phyloP scores from a whole-genome alignment of 495 filamentous ascomycete genomes.

The Cairneyella variabilis region DNA sequence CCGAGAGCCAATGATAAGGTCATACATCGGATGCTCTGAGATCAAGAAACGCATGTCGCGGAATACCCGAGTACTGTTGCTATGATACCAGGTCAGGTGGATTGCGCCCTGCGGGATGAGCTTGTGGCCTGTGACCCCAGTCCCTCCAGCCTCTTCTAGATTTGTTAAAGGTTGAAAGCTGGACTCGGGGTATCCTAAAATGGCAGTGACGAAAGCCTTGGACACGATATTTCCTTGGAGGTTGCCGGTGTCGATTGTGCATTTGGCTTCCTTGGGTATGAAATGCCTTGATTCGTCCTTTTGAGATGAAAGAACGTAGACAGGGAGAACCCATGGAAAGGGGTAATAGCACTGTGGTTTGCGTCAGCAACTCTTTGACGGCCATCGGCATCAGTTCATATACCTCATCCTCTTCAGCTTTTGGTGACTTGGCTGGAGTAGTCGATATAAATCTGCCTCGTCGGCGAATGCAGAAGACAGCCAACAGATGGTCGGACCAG shows the following conservation, averaged over 20 bases:
- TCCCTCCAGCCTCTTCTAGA: slow-evolving; percentile 7
- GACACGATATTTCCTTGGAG: slow-evolving; percentile 12
- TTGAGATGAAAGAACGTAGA: slow-evolving; percentile 13
- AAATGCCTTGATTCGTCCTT: neutral
- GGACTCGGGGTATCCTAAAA: slow-evolving; percentile 10
- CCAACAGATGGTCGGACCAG: too few species aligned
- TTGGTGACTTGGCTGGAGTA: neutral
- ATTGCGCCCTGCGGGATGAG: slow-evolving; percentile 11
- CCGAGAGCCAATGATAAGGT: slow-evolving; percentile 11
- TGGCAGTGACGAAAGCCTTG: neutral
- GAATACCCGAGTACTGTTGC: slow-evolving; percentile 14
- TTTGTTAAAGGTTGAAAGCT: slow-evolving; percentile 5
- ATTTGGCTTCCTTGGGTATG: slow-evolving; percentile 11
- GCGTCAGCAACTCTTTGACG: neutral
- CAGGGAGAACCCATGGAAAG: slow-evolving; percentile 8
- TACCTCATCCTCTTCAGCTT: neutral
- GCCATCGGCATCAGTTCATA: neutral
- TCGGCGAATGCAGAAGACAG: slow-evolving; percentile 1
- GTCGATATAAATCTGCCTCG: neutral
- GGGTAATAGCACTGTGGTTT: neutral
- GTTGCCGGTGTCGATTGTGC: slow-evolving; percentile 15
- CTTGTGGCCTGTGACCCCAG: slow-evolving; percentile 9
- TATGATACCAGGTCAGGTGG: too few species aligned
- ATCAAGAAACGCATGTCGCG: slow-evolving; percentile 11
- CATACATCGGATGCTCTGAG: slow-evolving; percentile 6